These are phyloP conservation scores for Aspergillus floridensis DNA, from an alignment of 2,329 filamentous ascomycete genomes.

Conservation along the genomic window DNA sequence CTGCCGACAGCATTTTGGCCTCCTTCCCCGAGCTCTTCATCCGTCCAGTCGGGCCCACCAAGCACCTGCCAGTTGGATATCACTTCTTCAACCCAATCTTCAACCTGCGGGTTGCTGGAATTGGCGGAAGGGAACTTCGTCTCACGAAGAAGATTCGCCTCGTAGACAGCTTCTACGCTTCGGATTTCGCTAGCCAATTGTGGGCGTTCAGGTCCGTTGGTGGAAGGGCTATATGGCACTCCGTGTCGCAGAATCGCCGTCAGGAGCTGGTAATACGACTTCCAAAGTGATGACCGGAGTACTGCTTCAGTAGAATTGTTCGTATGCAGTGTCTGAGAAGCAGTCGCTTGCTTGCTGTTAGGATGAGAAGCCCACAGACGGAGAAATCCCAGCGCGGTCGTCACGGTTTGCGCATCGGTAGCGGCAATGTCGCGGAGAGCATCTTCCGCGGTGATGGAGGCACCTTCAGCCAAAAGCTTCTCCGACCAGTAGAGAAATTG, in stretches of 20 bases:
- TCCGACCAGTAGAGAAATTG: conserved; percentile 78
- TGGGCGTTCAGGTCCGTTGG: conserved; percentile 48
- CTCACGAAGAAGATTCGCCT: conserved; percentile 72
- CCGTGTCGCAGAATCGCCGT: conserved; percentile 68
- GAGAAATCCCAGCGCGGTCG: conserved; percentile 49
- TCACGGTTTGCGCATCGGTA: conserved; percentile 27
- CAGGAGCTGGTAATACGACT: conserved; percentile 76
- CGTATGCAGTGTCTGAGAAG: conserved; percentile 12
- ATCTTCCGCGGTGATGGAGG: conserved; percentile 63
- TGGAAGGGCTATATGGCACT: conserved; percentile 36
- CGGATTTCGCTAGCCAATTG: conserved; percentile 76
- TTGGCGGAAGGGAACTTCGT: conserved; percentile 81
- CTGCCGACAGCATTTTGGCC: conserved; percentile 73
- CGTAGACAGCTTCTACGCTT: conserved; percentile 74
- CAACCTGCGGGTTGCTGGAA: conserved; percentile 73
- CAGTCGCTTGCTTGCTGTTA: conserved; percentile 26
- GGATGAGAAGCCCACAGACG: conserved; percentile 45
- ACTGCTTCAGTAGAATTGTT: conserved; percentile 21
- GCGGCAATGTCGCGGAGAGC: conserved; percentile 26
- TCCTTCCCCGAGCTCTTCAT: conserved; percentile 76
- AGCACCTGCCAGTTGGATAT: conserved; percentile 83
- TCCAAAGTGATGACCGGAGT: conserved; percentile 64
- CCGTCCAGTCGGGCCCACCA: conserved; percentile 75
- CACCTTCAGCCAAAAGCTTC: conserved; percentile 71
- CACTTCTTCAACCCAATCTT: conserved; percentile 74